Conservation (phyloP, 768 basidiomycete genomes). For the Dendrothele bispora region DNA sequence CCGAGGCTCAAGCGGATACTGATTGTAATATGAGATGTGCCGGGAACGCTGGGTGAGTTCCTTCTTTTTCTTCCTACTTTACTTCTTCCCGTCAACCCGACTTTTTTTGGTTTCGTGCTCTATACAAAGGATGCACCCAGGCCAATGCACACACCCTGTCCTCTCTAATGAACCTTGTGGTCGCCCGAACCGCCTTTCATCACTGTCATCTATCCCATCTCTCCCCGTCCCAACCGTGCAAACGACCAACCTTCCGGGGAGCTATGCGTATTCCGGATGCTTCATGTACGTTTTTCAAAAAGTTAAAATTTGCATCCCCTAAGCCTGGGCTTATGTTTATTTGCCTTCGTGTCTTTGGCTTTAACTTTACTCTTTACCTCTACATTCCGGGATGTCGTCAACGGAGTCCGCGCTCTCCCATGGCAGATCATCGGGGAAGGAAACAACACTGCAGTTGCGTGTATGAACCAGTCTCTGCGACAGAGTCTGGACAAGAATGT, state of each 20-base stretch:
- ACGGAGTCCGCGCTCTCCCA: slow-evolving; percentile 49
- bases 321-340: too few relatives aligned
- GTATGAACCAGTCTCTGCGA: slow-evolving; percentile 65
- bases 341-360: too few relatives aligned
- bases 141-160: too few relatives aligned
- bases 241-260: slow-evolving; percentile 57
- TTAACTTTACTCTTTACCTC: too few relatives aligned
- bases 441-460: slow-evolving; percentile 65
- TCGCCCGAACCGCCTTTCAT: slow-evolving; percentile 63
- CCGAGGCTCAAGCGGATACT: slow-evolving; percentile 38
- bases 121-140: not conserved
- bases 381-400: slow-evolving; percentile 24
- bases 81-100: too few relatives aligned
- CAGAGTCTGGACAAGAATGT: slow-evolving; percentile 64
- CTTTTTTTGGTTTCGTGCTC: slow-evolving; percentile 20
- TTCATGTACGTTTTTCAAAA: slow-evolving; percentile 51
- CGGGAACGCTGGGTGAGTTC: slow-evolving; percentile 69
- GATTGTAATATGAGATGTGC: slow-evolving; percentile 76
- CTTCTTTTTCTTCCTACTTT: too few relatives aligned
- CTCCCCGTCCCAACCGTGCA: slow-evolving; percentile 60
- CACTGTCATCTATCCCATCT: slow-evolving; percentile 46
- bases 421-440: slow-evolving; percentile 56
- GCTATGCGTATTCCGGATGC: slow-evolving; percentile 69
- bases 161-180: slow-evolving; percentile 77
- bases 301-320: too few relatives aligned